These are phyloP conservation scores for Hysterium pulicare DNA, from an alignment of 2,329 filamentous ascomycete species.

Conservation along the genomic window DNA sequence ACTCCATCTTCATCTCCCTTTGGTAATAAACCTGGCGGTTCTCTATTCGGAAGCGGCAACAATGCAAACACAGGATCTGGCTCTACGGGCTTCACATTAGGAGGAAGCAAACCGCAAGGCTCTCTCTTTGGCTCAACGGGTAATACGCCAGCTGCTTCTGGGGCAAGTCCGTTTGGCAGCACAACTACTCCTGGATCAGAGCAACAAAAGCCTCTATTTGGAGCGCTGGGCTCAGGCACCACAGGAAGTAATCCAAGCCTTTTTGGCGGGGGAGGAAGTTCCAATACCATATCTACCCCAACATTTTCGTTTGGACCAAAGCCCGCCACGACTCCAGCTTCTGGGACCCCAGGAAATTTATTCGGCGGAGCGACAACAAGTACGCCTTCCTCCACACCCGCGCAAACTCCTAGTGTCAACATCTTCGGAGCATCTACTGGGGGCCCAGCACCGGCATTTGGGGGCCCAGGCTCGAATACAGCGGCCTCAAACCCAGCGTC, in stretches of 20 bases:
- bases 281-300: conserved; percentile 9
- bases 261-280: conserved; percentile 10
- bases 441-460: conserved; percentile 1
- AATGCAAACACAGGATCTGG: conserved; percentile 6
- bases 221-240: conserved; percentile 12
- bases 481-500: neutral
- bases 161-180: conserved; percentile 11
- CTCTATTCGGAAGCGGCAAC: conserved; percentile 40
- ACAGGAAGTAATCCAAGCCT: conserved; percentile 14
- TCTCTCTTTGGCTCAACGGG: conserved; percentile 3
- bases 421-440: conserved; percentile 6
- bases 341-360: conserved; percentile 21
- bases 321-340: conserved; percentile 24
- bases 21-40: conserved; percentile 29
- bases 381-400: neutral
- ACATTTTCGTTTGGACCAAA: conserved; percentile 22
- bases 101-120: conserved; percentile 9
- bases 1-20: conserved; percentile 27
- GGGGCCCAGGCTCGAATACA: neutral
- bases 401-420: conserved; percentile 1
- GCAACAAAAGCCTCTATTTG: conserved; percentile 4
- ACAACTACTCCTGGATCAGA: conserved; percentile 1
- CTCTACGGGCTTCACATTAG: conserved; percentile 19
- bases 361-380: conserved; percentile 14
- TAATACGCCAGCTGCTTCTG: conserved; percentile 4